Base-by-base conservation (phyloP, 2,329 filamentous ascomycete genomes). In the Akanthomyces muscarius region DNA sequence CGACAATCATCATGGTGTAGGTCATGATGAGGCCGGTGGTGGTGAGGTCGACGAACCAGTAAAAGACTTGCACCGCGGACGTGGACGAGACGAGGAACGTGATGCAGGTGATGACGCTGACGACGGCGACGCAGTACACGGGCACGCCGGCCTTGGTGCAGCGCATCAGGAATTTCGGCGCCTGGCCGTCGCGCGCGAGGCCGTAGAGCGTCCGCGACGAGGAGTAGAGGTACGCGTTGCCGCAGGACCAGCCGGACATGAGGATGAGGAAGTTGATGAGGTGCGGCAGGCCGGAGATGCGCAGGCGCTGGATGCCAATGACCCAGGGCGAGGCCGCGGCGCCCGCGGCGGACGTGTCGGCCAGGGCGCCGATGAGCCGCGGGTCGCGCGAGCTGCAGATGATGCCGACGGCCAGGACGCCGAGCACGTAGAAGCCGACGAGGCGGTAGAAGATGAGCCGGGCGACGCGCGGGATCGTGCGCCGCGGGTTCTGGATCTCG, bases 381-480 rank as follows among this genome's bases (percentile, higher is more conserved):
- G 64, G 41, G 30, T 77, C 81, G 63, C 78, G 84, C 74, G 75
- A 83, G 68, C 82, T 83, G 60, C 83, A 77, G 30, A 84, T 76
- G 53, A 86, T 79, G 16, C 81, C 78, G 2, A 83, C 81, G 14
- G 80, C 78, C 63, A 86, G 82, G 45, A 88, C 81, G 79, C 78
- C 66, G 71, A 91, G 78, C n/a, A 91, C 81, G 74, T 91, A 91
- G 75, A 92, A 91, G 1, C 82, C 75, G 0, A 87, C 87, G 38
- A 92, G 78, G 55, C 89, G 86, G 73, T 88, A 90, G 74, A 91
- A 91, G 41, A 91, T 87, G 52, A 86, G 86, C 66, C 89, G 90
- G 76, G 84, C 90, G 1, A 89, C 89, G 63, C 82, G 83, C 0
- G 89, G 89, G 74, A 92, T 85, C 36, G 86, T 83, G 28, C 76